Percentiles rank a stretch among this genome's conserved stretches.
These are phyloP conservation scores for Zymoseptoria tritici DNA, from an alignment of 2,329 filamentous ascomycete genomes.

Conservation along the genomic window DNA sequence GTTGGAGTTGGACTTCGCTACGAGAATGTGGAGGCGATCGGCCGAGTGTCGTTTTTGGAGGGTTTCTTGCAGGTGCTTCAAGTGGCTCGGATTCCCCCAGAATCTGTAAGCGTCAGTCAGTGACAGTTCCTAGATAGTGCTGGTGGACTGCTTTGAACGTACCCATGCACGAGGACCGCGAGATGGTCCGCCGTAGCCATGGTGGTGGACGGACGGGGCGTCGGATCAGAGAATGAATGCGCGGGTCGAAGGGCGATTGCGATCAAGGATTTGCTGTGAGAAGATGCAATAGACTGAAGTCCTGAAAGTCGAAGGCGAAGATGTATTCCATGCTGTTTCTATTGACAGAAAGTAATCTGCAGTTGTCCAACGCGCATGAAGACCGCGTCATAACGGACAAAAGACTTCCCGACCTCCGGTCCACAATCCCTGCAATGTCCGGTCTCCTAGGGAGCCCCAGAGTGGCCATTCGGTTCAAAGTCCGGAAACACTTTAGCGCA, in stretches of 20 bases:
- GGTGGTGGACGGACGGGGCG: conserved; percentile 1
- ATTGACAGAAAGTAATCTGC: background rate
- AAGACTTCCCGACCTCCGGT: background rate
- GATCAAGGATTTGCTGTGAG: background rate
- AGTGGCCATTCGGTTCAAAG: no score
- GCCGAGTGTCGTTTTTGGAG: conserved; percentile 55
- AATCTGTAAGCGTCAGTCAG: conserved; percentile 39
- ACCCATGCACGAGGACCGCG: conserved; percentile 70
- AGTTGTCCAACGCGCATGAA: background rate
- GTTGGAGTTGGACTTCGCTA: conserved; percentile 65
- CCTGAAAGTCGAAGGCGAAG: background rate
- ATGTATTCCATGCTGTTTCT: background rate
- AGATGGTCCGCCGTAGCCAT: conserved; percentile 50
- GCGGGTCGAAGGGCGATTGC: background rate
- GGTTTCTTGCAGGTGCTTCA: conserved; percentile 59
- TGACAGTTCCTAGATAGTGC: background rate
- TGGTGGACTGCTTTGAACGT: conserved; percentile 27
- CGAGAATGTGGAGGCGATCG: conserved; percentile 61
- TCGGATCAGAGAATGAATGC: background rate
- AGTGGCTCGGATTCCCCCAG: conserved; percentile 73
- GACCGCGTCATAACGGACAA: background rate
- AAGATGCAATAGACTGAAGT: background rate
- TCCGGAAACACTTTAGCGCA: no score
- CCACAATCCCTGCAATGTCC: background rate
- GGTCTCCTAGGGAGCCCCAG: no score